phyloP scores from a whole-genome alignment of 208 protist genomes.

The Leishmania arabica region DNA sequence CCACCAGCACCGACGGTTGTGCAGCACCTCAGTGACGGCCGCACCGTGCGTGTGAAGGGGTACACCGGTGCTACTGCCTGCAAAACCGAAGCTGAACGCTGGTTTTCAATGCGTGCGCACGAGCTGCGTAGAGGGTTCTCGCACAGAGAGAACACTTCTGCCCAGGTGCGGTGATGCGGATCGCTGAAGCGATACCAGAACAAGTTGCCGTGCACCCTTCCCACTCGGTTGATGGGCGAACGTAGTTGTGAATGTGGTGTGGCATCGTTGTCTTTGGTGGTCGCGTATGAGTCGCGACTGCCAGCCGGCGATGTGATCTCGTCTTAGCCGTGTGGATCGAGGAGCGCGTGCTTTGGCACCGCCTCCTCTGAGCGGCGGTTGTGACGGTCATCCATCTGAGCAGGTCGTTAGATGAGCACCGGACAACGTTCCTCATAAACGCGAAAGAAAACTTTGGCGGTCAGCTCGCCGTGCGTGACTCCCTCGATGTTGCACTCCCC shows the following conservation, averaged over 20 bases:
- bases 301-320: conserved; percentile 38
- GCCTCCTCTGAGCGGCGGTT: conserved; percentile 6
- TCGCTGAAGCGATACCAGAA: conserved; percentile 56
- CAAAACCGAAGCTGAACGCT: conserved; percentile 48
- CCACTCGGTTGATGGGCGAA: background rate
- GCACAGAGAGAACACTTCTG: conserved; percentile 28
- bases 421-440: conserved; percentile 28
- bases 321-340: conserved; percentile 35
- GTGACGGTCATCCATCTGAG: background rate
- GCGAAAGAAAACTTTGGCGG: conserved; percentile 19
- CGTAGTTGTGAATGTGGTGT: conserved; percentile 25
- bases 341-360: conserved; percentile 17
- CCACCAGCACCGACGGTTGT: conserved; percentile 51
- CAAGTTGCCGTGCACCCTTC: conserved; percentile 13
- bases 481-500: conserved; percentile 37
- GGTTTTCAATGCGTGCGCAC: conserved; percentile 15
- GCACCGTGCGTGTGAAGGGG: conserved; percentile 56
- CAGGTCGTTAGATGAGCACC: conserved; percentile 25
- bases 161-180: conserved; percentile 32
- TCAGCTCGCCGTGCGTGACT: conserved; percentile 15
- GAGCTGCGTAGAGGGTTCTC: conserved; percentile 23
- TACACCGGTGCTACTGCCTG: conserved; percentile 43
- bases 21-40: conserved; percentile 50
- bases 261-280: conserved; percentile 17
- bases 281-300: conserved; percentile 46